Conservation (phyloP, 2,329 filamentous ascomycete species). For the Ophiostoma ips region DNA sequence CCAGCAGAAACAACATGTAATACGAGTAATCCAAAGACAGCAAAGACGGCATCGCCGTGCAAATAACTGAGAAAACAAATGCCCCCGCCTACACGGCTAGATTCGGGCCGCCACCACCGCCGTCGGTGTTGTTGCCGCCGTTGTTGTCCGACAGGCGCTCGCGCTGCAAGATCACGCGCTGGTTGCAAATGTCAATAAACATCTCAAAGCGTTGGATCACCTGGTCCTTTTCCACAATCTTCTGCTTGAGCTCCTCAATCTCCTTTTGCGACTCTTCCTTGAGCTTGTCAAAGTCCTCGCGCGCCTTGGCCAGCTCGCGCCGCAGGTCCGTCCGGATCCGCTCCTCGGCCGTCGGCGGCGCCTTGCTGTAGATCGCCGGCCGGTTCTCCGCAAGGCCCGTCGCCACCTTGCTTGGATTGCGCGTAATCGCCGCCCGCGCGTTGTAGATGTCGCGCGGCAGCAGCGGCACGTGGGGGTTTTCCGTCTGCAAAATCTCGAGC, state of each 20-base stretch:
- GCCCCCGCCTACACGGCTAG: constrained; percentile 2
- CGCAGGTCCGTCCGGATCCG: constrained; percentile 48
- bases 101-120: constrained; percentile 6
- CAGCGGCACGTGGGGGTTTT: constrained; percentile 49
- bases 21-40: neutral
- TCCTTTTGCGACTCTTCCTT: constrained; percentile 43
- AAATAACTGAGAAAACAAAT: neutral
- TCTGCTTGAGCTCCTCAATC: constrained; percentile 42
- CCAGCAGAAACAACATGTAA: neutral
- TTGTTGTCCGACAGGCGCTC: constrained; percentile 31
- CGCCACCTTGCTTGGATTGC: constrained; percentile 49
- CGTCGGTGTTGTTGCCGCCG: constrained; percentile 11
- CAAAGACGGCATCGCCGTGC: no score
- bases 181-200: constrained; percentile 57
- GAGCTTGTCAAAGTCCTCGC: constrained; percentile 41
- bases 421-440: constrained; percentile 50
- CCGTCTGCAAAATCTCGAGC: constrained; percentile 49
- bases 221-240: constrained; percentile 49
- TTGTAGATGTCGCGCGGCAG: constrained; percentile 55
- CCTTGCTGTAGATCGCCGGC: constrained; percentile 53
- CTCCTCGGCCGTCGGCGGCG: constrained; percentile 47
- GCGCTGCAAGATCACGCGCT: constrained; percentile 49
- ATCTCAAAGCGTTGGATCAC: constrained; percentile 51
- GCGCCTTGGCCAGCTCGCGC: constrained; percentile 43
- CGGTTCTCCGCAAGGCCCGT: constrained; percentile 45